Conservation (phyloP, 306 rosid species). For the Hippophae gyantsensis region DNA sequence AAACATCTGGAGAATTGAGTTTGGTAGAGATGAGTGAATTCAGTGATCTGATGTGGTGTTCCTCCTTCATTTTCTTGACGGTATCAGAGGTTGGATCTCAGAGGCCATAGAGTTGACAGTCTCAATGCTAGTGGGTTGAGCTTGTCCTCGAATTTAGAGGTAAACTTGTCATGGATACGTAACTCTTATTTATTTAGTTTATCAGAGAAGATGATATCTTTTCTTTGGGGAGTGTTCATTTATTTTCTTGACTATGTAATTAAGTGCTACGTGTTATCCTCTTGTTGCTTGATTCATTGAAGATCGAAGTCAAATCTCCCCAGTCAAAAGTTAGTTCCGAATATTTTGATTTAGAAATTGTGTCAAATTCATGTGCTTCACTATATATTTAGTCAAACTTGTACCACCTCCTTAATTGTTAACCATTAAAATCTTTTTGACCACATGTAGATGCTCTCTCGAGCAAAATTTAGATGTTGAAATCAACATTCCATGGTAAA, state of each 20-base stretch:
- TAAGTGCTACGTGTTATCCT: neutral
- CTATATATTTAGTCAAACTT: too few relatives aligned
- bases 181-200: neutral
- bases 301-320: neutral
- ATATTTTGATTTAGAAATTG: too few relatives aligned
- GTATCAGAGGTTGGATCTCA: constrained; percentile 84
- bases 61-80: constrained; percentile 11
- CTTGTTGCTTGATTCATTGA: neutral
- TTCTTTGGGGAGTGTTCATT: neutral
- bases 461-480: too few relatives aligned
- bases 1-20: too few relatives aligned
- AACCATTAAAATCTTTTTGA: too few relatives aligned
- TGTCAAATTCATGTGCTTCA: too few relatives aligned
- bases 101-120: constrained; percentile 92
- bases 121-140: constrained; percentile 85
- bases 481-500: too few relatives aligned
- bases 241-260: neutral
- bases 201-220: neutral
- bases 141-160: constrained; percentile 90
- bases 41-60: neutral
- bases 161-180: constrained; percentile 23
- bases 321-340: too few relatives aligned
- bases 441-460: too few relatives aligned
- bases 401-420: too few relatives aligned
- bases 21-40: too few relatives aligned